These are phyloP conservation scores for Skeletonema tropicum DNA, from an alignment of 108 stramenopile genomes.

Conservation along the genomic window DNA sequence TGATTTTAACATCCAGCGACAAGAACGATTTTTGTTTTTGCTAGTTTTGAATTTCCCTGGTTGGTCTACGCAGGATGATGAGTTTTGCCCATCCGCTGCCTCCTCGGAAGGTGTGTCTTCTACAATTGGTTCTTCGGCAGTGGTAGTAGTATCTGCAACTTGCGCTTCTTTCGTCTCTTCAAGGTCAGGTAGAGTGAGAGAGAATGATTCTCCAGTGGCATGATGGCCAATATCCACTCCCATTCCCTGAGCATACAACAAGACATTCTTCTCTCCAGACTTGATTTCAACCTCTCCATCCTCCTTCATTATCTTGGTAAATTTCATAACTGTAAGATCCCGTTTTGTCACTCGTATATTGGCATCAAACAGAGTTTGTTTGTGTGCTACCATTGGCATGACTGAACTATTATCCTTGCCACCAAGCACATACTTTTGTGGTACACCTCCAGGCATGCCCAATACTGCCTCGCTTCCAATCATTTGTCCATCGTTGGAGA, in stretches of 20 bases:
- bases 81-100: not conserved
- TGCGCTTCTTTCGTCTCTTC: not conserved
- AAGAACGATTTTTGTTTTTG: not conserved
- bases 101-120: not conserved
- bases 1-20: not conserved
- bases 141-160: too few relatives aligned
- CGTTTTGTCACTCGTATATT: constrained; percentile 30
- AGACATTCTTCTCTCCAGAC: constrained; percentile 23
- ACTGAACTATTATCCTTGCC: constrained; percentile 26
- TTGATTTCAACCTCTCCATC: constrained; percentile 21
- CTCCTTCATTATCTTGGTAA: constrained; percentile 31
- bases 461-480: constrained; percentile 27
- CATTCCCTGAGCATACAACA: constrained; percentile 47
- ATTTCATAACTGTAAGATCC: constrained; percentile 41
- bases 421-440: constrained; percentile 49
- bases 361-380: constrained; percentile 61
- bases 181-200: not conserved
- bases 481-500: constrained; percentile 26
- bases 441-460: constrained; percentile 19
- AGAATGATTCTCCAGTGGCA: constrained; percentile 16
- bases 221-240: constrained; percentile 42
- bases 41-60: not conserved
- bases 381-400: constrained; percentile 9
- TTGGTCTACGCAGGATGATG: not conserved
- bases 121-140: not conserved